Conservation (phyloP, 148 eudicot species). For the Amaranthus hypochondriacus region DNA sequence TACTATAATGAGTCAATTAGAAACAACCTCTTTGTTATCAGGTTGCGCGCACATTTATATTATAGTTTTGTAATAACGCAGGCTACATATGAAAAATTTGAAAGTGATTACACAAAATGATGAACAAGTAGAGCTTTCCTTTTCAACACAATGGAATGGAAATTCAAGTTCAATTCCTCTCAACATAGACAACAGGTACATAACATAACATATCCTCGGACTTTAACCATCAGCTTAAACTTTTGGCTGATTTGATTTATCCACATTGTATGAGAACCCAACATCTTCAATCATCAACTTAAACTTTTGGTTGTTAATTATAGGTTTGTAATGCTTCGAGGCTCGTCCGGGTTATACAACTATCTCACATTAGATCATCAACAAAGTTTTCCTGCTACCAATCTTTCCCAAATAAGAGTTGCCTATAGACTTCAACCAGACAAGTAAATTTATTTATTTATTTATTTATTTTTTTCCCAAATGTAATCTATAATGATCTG, state of each 20-base stretch:
- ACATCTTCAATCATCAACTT: not conserved
- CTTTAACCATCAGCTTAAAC: not conserved
- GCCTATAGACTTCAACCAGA: constrained; percentile 14
- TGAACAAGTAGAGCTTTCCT: constrained; percentile 27
- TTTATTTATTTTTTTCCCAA: no score
- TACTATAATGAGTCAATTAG: no score
- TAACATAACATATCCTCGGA: not conserved
- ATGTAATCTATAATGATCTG: no score
- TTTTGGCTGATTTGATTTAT: not conserved
- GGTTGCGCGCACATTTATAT: no score
- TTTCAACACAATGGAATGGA: constrained; percentile 19
- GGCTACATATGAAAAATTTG: constrained; percentile 21
- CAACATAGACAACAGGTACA: constrained; percentile 21
- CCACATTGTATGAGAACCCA: not conserved
- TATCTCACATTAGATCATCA: constrained; percentile 21
- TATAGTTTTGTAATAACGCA: no score
- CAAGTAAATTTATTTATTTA: constrained; percentile 9
- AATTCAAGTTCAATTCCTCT: constrained; percentile 9
- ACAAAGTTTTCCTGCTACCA: constrained; percentile 18
- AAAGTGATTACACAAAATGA: constrained; percentile 23
- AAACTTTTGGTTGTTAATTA: not conserved
- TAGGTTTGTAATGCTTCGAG: constrained; percentile 30
- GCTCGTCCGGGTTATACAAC: constrained; percentile 23
- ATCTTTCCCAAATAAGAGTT: constrained; percentile 21
- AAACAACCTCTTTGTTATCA: no score